phyloP scores from a whole-genome alignment of 2,329 filamentous ascomycete genomes.

The Colletotrichum endophyticum region DNA sequence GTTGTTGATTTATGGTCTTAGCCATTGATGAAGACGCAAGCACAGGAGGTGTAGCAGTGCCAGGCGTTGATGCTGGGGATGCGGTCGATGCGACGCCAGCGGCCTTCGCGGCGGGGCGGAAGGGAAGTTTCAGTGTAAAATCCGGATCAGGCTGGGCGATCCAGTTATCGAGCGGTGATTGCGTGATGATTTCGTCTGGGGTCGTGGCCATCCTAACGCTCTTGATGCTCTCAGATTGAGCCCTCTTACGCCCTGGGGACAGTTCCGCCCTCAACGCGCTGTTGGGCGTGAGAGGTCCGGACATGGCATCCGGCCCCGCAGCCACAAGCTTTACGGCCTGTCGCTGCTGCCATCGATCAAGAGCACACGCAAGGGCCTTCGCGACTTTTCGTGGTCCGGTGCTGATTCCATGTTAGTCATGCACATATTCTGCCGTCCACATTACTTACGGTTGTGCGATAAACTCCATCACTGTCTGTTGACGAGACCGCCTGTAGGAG shows the following conservation, averaged over 20 bases:
- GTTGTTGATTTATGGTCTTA: background rate
- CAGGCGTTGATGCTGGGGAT: background rate
- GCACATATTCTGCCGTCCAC: background rate
- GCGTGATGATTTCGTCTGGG: background rate
- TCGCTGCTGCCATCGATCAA: conserved; percentile 20
- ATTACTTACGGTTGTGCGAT: conserved; percentile 26
- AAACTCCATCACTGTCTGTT: conserved; percentile 21
- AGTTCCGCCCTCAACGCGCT: background rate
- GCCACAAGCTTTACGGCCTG: background rate
- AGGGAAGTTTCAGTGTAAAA: conserved; percentile 15
- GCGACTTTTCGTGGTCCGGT: conserved; percentile 24
- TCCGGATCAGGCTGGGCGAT: background rate
- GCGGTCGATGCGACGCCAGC: background rate
- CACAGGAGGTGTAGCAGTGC: background rate
- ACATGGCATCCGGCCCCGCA: background rate
- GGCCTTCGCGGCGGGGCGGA: background rate
- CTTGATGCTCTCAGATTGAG: conserved; percentile 13
- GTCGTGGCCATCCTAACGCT: background rate
- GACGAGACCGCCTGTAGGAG: background rate
- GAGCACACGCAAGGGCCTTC: conserved; percentile 16
- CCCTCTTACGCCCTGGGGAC: background rate
- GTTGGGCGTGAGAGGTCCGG: background rate
- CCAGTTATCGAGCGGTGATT: background rate
- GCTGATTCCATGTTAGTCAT: background rate
- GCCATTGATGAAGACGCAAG: background rate